Evolutionary conservation across 2,329 filamentous ascomycete genomes (phyloP).

Genomic region (Cyphellophora attinorum): DNA sequence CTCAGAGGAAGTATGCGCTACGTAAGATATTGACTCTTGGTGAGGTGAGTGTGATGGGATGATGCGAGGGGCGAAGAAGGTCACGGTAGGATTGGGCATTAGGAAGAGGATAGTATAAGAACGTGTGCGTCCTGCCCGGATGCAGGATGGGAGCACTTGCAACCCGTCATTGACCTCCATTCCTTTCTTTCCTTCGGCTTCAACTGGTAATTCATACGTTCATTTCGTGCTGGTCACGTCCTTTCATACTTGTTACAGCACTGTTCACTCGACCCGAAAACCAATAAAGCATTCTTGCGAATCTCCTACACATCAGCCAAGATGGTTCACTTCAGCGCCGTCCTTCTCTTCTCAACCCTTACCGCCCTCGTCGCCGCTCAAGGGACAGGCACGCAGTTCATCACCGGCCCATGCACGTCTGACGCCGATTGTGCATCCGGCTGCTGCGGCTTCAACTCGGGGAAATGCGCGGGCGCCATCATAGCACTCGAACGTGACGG

Average conservation of each 20-base stretch:
- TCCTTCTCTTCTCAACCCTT: not conserved
- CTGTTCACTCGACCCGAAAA: not conserved
- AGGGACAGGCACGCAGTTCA: constrained; percentile 20
- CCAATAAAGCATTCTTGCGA: too few species aligned
- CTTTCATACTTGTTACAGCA: not conserved
- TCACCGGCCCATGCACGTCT: constrained; percentile 19
- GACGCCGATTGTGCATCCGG: constrained; percentile 23
- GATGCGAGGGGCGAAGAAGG: too few species aligned
- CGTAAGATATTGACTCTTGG: too few species aligned
- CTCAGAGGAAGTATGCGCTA: too few species aligned
- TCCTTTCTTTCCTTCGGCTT: too few species aligned
- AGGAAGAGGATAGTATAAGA: too few species aligned
- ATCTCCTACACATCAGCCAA: not conserved
- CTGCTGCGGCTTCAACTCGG: constrained; percentile 27
- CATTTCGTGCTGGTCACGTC: not conserved
- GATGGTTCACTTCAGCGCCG: not conserved
- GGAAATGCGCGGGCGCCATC: constrained; percentile 23
- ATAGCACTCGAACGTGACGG: constrained; percentile 15
- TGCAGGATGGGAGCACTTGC: too few species aligned
- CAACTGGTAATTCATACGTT: too few species aligned
- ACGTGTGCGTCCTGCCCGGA: too few species aligned
- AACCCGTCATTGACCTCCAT: too few species aligned
- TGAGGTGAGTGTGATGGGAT: too few species aligned
- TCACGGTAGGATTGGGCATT: too few species aligned
- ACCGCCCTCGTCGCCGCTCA: not conserved